Conservation (phyloP, 257 asterid species). For the Solanum rostratum region DNA sequence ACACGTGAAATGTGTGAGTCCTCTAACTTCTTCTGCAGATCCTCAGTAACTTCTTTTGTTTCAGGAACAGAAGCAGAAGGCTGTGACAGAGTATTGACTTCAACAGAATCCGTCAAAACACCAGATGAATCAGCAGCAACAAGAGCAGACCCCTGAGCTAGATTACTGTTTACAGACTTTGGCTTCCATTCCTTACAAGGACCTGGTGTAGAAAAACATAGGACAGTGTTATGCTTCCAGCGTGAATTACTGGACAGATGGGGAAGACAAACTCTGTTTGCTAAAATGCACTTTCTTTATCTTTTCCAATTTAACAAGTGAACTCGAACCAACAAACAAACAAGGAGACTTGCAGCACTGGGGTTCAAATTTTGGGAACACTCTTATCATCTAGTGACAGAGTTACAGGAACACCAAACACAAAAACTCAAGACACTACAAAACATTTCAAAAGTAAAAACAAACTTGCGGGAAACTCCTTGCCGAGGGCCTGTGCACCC, state of each 20-base stretch:
- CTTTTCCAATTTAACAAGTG: not conserved
- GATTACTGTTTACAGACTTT: slow-evolving; percentile 42
- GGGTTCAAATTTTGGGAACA: not conserved
- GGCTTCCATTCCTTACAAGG: slow-evolving; percentile 91
- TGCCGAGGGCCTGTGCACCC: no score
- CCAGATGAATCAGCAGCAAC: slow-evolving; percentile 39
- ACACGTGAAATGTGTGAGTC: slow-evolving; percentile 46
- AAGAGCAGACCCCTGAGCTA: slow-evolving; percentile 23
- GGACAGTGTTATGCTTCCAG: not conserved
- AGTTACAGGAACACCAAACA: not conserved
- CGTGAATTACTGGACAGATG: not conserved
- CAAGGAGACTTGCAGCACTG: not conserved
- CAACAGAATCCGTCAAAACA: slow-evolving; percentile 28
- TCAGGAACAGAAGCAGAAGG: slow-evolving; percentile 19
- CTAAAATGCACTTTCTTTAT: not conserved
- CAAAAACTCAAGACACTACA: not conserved
- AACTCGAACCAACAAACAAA: not conserved
- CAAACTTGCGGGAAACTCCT: no score
- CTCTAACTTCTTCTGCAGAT: slow-evolving; percentile 56
- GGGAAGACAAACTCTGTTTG: not conserved
- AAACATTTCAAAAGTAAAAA: not conserved
- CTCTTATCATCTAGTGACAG: not conserved
- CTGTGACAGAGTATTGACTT: slow-evolving; percentile 25
- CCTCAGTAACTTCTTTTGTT: slow-evolving; percentile 43
- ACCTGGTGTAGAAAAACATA: slow-evolving; percentile 33